phyloP scores from a whole-genome alignment of 768 basidiomycete species.

The Mycena sanguinolenta region DNA sequence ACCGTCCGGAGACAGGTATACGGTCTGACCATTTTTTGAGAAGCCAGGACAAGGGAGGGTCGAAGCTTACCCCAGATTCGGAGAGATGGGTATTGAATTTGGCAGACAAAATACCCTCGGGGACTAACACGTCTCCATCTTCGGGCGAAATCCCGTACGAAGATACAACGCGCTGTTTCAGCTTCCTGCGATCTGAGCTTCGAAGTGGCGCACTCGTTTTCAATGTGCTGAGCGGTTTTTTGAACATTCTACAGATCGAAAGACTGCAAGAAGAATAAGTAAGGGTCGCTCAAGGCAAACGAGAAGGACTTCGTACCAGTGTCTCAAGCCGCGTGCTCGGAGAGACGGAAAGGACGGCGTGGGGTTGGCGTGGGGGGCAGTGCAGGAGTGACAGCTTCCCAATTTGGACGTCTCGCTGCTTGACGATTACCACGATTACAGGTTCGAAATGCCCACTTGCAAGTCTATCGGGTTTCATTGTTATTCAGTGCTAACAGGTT shows the following conservation, averaged over 20 bases:
- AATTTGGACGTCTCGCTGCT: neutral
- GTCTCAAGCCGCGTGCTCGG: too few species aligned
- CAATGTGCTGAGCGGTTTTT: slow-evolving; percentile 73
- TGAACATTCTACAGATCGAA: slow-evolving; percentile 68
- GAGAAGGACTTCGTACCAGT: too few species aligned
- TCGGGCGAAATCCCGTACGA: slow-evolving; percentile 64
- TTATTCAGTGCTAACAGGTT: neutral
- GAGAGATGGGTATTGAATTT: slow-evolving; percentile 77
- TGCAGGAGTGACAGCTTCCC: neutral
- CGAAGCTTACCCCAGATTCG: slow-evolving; percentile 69
- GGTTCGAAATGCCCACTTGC: slow-evolving; percentile 20
- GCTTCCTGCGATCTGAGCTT: slow-evolving; percentile 79
- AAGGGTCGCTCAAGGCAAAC: too few species aligned
- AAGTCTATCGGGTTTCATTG: neutral
- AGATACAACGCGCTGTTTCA: slow-evolving; percentile 70
- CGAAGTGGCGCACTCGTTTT: slow-evolving; percentile 85
- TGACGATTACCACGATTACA: neutral
- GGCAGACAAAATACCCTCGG: slow-evolving; percentile 76
- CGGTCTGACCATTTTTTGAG: slow-evolving; percentile 56
- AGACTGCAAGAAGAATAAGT: neutral
- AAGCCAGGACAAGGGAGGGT: neutral
- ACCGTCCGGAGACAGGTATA: slow-evolving; percentile 73
- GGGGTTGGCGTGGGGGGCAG: neutral
- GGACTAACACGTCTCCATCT: slow-evolving; percentile 77
- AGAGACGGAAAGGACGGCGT: neutral